Evolutionary conservation across 2,329 filamentous ascomycete genomes (phyloP).

Genomic region (Tolypocladium amazonense): DNA sequence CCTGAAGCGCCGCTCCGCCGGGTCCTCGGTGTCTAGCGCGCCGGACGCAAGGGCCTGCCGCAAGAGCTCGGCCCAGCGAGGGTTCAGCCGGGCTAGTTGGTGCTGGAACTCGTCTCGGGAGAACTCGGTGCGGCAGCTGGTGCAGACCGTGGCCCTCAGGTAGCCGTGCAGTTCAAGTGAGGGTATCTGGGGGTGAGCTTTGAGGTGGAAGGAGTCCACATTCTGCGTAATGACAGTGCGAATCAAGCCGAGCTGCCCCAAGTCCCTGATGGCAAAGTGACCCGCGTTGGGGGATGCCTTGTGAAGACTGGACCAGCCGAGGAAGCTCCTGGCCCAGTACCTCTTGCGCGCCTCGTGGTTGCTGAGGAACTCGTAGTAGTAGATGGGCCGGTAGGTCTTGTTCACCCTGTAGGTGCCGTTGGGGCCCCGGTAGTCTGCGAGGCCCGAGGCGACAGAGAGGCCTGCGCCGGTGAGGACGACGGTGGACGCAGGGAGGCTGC

Average conservation of each 20-base stretch:
- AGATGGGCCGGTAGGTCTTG: constrained; percentile 82
- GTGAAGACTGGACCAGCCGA: constrained; percentile 79
- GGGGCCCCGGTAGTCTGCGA: constrained; percentile 83
- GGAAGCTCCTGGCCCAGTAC: constrained; percentile 91
- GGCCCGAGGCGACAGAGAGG: constrained; percentile 83
- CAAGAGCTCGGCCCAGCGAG: constrained; percentile 72
- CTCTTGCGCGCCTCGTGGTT: constrained; percentile 79
- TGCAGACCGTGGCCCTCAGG: constrained; percentile 69
- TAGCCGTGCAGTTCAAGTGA: constrained; percentile 90
- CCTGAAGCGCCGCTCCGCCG: constrained; percentile 51
- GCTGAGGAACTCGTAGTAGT: constrained; percentile 77
- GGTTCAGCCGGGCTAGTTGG: constrained; percentile 69
- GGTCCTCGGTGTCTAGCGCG: constrained; percentile 68
- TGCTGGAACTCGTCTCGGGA: constrained; percentile 65
- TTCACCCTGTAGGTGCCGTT: constrained; percentile 92
- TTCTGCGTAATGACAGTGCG: constrained; percentile 84
- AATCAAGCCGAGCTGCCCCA: constrained; percentile 64
- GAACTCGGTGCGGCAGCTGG: constrained; percentile 63
- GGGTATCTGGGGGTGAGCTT: constrained; percentile 61
- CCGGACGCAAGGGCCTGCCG: constrained; percentile 60
- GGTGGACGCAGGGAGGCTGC: constrained; percentile 34
- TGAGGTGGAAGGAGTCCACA: constrained; percentile 85
- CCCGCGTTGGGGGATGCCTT: constrained; percentile 69
- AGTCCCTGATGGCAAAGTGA: constrained; percentile 65
- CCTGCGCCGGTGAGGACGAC: constrained; percentile 67